These are phyloP conservation scores for Gonapodya sp. DNA, from an alignment of 192 early-diverging fungal genomes.

Conservation along the genomic window DNA sequence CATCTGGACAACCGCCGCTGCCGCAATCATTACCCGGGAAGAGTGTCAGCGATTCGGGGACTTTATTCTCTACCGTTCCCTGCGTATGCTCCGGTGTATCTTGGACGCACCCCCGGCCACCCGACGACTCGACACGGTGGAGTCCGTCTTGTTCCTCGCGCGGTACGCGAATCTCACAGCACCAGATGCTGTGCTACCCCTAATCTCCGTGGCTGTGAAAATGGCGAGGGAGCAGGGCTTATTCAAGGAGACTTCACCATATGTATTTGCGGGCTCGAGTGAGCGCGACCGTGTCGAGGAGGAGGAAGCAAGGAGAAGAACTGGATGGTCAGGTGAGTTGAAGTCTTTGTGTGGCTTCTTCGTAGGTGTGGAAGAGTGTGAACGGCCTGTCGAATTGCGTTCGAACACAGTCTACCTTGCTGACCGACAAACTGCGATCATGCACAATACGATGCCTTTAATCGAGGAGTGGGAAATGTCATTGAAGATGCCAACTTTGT, in stretches of 20 bases:
- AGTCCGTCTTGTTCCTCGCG: background rate
- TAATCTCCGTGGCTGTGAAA: background rate
- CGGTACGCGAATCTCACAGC: background rate
- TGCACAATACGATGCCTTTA: background rate
- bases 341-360: background rate
- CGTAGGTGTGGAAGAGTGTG: background rate
- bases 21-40: background rate
- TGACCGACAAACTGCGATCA: background rate
- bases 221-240: background rate
- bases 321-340: background rate
- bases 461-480: slow-evolving; percentile 3
- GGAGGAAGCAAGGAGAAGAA: background rate
- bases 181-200: background rate
- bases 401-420: background rate
- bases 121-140: background rate
- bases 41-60: background rate
- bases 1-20: background rate
- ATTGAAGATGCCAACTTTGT: background rate
- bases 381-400: background rate
- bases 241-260: background rate
- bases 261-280: background rate
- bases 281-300: background rate
- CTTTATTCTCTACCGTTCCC: background rate
- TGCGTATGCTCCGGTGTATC: background rate
- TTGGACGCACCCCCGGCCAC: background rate